Evolutionary conservation across 345 rosid genomes (phyloP), one percentile per base, ranked within the genome.

Genomic region (Eucalyptus tenuipes): DNA sequence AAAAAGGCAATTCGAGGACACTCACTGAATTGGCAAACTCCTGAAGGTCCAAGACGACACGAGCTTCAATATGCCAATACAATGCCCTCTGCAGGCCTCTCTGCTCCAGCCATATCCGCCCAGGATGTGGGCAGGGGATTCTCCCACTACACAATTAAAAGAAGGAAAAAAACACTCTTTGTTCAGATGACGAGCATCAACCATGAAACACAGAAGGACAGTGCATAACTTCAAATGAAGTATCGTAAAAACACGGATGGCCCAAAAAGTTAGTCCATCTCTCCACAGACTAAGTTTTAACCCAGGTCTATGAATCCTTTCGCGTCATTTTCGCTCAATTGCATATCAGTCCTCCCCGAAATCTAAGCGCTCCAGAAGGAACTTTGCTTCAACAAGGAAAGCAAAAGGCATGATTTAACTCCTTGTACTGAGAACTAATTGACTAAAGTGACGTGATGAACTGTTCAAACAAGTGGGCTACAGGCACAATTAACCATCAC

Each of bases 1-100:
- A 11, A 75, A 75, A 6, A 10, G 47, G 14, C 47, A 20, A 12
- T 75, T 75, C 0, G 29, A 75, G 59, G 89, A 88, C 84, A 66
- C 94, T 94, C 92, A 96, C 99, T 49, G 97, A 95, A 88, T 93
- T 89, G 52, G 90, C 91, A 88, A 92, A 89, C 89, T 98, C 99
- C 90, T 93, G 96, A 64, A 98, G 99, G 92, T 98, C 99, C 88
- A 98, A 94, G 49, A 96, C 99, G 49, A 98, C 99, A 86, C 96
- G 98, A 90, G 99, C 98, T 92, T 98, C 99, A n/a, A 97, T 97
- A 88, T 96, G 99, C 99, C 99, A 96, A 85, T 98, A 98, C 29
- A 98, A 92, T 11, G 98, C 96, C 91, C 96, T 95, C 91, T 98
- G 99, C 88, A 96, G 90, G 29, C 99, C 99, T 90, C 98, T 92